phyloP scores from a whole-genome alignment of 1,139 yeast species.

The Diutina rugosa region DNA sequence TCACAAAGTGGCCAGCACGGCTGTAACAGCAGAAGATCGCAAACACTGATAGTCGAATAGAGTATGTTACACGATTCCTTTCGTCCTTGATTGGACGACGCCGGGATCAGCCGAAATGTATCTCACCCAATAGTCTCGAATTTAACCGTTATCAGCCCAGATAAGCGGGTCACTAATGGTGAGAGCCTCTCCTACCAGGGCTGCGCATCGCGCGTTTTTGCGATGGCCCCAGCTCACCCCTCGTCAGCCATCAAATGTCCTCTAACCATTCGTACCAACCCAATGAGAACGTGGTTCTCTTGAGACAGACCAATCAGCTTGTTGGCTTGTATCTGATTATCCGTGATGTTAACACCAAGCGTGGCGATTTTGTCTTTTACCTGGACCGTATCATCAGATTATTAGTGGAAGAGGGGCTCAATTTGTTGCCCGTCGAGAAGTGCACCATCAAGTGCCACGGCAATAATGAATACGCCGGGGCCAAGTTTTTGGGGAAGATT shows the following conservation, averaged over 20 bases:
- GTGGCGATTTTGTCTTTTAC: constrained; percentile 91
- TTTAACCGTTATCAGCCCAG: background rate
- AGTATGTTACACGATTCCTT: no score
- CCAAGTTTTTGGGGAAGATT: constrained; percentile 75
- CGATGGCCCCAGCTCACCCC: background rate
- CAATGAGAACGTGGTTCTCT: constrained; percentile 45
- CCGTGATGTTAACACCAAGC: constrained; percentile 62
- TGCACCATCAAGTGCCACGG: constrained; percentile 64
- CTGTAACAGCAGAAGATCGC: background rate
- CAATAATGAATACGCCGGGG: constrained; percentile 63
- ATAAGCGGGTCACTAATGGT: background rate
- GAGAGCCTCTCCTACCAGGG: background rate
- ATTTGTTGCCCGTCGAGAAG: constrained; percentile 76
- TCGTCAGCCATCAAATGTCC: background rate
- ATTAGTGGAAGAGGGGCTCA: constrained; percentile 88
- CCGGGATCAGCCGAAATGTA: no score
- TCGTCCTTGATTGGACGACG: no score
- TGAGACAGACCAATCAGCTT: constrained; percentile 85
- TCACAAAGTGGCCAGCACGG: background rate
- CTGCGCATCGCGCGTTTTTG: background rate
- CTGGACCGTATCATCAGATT: constrained; percentile 88
- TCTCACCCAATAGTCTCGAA: no score
- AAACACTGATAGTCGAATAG: no score
- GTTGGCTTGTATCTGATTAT: constrained; percentile 81
- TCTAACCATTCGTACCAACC: constrained; percentile 4